Percentiles rank a stretch among this genome's conserved stretches.
phyloP scores from a whole-genome alignment of 2,329 filamentous ascomycete species.

The Teratosphaeria zuluensis region DNA sequence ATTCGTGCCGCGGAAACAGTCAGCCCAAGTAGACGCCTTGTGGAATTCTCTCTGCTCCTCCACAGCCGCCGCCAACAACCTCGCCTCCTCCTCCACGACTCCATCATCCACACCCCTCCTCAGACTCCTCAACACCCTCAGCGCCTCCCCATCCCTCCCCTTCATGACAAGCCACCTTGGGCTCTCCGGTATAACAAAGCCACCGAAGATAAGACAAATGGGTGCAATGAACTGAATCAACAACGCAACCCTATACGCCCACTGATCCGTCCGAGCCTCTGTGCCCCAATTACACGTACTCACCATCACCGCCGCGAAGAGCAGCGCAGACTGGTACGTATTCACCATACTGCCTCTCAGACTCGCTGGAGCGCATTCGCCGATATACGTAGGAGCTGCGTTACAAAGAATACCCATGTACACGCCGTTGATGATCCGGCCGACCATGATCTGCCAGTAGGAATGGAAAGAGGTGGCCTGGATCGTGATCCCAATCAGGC shows the following conservation, averaged over 20 bases:
- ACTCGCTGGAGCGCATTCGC: background rate
- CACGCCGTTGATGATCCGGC: slow-evolving; percentile 1
- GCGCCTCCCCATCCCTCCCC: background rate
- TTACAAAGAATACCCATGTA: slow-evolving; percentile 2
- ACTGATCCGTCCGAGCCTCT: background rate
- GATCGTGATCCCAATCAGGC: slow-evolving; percentile 1
- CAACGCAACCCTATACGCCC: background rate
- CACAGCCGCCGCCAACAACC: background rate
- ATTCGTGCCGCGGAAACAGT: background rate
- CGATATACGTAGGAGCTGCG: background rate
- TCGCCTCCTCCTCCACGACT: background rate
- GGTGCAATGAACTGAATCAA: background rate
- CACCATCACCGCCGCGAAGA: background rate
- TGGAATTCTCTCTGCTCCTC: too few relatives aligned
- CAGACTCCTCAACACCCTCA: background rate
- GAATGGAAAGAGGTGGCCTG: background rate
- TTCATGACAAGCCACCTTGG: background rate
- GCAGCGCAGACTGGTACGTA: background rate
- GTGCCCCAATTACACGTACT: background rate
- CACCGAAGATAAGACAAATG: background rate
- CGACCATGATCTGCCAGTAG: slow-evolving; percentile 3
- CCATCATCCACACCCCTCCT: background rate
- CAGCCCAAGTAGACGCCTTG: background rate
- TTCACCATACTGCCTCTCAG: background rate
- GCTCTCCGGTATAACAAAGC: background rate